Base-by-base conservation (phyloP, 2,329 filamentous ascomycete species). In the Neofusicoccum parvum region DNA sequence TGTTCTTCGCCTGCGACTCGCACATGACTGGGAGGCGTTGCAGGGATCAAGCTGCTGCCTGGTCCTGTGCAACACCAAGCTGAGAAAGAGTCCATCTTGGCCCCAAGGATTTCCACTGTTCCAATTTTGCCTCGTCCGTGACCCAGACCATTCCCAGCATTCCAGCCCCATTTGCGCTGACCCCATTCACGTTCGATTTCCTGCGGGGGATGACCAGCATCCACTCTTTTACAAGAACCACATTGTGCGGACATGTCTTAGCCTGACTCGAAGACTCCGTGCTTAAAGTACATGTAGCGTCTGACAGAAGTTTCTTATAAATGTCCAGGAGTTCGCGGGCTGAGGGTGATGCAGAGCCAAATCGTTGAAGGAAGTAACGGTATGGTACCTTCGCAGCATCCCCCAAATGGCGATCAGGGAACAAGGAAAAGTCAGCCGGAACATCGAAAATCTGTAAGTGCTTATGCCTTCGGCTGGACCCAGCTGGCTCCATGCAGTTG, bases 381-480 rank as follows among this genome's bases (percentile, higher is more conserved):
- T 79, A 82, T 1, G 80, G 79, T 45, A 78, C 68, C 5, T 70
- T 65, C 5, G 63, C 54, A 6, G 69, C 66, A 9, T 64, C 20
- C 14, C 65, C 60, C n/a, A 71, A 10, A 69, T 0, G 72, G 71
- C 69, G 74, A 72, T 32, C 69, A 62, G 62, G 63, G 67, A 79
- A 75, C 11, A 68, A 36, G 9, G 34, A 23, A 41, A 54, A 54
- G 3, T 74, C 65, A 58, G 72, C 70, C 1, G 72, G 71, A 58
- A 69, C 72, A 0, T 79, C 80, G 6, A 82, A 70, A 1, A 79
- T 68, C 67, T 85, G 83, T 66, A 85, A 66, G 72, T 84, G 82
- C 70, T 85, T 85, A 67, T 85, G 83, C 56, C 79, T 69, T 10
- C 82, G 70, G 62, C 80, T 83, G 62, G 81, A 82, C 0, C 82